phyloP scores from a whole-genome alignment of 495 filamentous ascomycete genomes.

The Staphylotrichum tortipilum region DNA sequence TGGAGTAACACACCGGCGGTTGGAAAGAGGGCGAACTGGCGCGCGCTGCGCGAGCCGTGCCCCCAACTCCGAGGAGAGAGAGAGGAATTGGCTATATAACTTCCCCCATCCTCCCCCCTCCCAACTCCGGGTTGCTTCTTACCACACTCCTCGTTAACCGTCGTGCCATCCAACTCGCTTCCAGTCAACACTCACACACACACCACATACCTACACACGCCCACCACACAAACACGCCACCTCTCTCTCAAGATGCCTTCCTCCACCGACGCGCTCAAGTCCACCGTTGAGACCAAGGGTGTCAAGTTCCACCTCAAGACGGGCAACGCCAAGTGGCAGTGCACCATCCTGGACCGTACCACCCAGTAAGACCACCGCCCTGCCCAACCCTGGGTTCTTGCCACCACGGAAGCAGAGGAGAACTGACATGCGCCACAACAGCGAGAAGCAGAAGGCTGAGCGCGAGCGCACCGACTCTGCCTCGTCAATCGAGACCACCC shows the following conservation, averaged over 20 bases:
- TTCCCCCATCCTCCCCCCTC: background rate
- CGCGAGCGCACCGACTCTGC: constrained; percentile 12
- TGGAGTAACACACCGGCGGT: constrained; percentile 1
- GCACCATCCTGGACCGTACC: constrained; percentile 34
- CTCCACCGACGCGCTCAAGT: constrained; percentile 13
- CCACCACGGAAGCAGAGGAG: background rate
- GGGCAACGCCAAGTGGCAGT: constrained; percentile 29
- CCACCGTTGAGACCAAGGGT: constrained; percentile 27
- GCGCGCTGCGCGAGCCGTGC: background rate
- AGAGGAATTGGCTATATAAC: background rate
- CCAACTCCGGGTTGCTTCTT: background rate
- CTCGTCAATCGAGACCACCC: constrained; percentile 21
- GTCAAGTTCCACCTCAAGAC: constrained; percentile 39
- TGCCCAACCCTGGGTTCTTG: background rate
- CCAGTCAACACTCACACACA: background rate
- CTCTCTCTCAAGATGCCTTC: constrained; percentile 5
- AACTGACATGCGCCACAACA: too few species aligned
- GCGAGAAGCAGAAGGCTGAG: constrained; percentile 27
- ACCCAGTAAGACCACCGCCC: constrained; percentile 34
- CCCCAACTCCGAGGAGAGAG: background rate
- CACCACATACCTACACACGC: background rate
- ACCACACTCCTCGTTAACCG: background rate
- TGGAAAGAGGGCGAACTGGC: background rate
- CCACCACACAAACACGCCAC: constrained; percentile 1
- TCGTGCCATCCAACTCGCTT: too few species aligned